A percentile compares a stretch with the other conserved stretches of the same genome.
Evolutionary conservation across 805 yeast species (phyloP).

Genomic region (Starmera pachycereana): DNA sequence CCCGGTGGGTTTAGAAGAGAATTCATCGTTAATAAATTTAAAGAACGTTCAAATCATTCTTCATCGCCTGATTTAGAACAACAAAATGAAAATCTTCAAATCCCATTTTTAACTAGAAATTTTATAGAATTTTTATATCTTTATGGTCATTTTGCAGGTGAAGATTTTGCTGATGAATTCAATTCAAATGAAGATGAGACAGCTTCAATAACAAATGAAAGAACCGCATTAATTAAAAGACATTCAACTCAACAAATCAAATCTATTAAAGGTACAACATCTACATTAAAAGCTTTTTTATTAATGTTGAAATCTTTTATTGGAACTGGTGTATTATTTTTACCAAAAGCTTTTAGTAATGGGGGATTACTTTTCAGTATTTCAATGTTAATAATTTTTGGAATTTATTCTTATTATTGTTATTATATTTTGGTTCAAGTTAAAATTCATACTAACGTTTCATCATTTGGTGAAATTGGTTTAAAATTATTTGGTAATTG

Average conservation of each 20-base stretch:
- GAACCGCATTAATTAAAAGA: constrained; percentile 16
- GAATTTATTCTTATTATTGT: constrained; percentile 69
- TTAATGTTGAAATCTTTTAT: constrained; percentile 64
- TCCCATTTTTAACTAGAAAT: constrained; percentile 53
- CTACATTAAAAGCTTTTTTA: constrained; percentile 63
- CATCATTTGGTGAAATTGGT: constrained; percentile 79
- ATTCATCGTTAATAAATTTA: constrained; percentile 35
- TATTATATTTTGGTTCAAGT: constrained; percentile 53
- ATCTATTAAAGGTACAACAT: constrained; percentile 50
- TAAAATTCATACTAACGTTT: constrained; percentile 48
- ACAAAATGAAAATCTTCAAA: constrained; percentile 20
- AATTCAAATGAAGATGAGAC: constrained; percentile 15
- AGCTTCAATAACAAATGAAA: constrained; percentile 12
- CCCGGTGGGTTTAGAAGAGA: constrained; percentile 83
- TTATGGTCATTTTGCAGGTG: constrained; percentile 85
- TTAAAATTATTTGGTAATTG: constrained; percentile 48
- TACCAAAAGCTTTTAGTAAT: constrained; percentile 60
- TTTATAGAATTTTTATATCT: constrained; percentile 69
- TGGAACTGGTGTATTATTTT: constrained; percentile 66
- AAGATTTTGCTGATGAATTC: constrained; percentile 45
- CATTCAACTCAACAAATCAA: constrained; percentile 5
- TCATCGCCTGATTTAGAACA: background rate
- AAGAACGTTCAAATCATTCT: constrained; percentile 6
- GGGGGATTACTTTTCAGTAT: constrained; percentile 63
- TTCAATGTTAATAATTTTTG: constrained; percentile 44